A percentile compares a stretch with the other conserved stretches of the same genome.
Evolutionary conservation across 495 filamentous ascomycete species (phyloP).

Genomic region (Paragyromitra xinjiangensis): DNA sequence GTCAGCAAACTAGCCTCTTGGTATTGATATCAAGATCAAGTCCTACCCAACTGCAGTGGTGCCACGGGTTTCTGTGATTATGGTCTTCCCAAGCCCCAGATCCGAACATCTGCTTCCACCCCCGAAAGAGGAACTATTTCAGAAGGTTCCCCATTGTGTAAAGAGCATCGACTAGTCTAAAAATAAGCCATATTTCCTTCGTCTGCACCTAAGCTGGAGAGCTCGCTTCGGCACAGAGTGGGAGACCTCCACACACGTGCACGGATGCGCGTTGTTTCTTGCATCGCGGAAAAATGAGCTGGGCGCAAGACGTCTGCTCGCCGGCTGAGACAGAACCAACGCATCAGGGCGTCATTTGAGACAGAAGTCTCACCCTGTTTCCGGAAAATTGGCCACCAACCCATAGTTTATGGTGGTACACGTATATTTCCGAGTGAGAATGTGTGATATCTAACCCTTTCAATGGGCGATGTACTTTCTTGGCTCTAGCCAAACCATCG

Average conservation of each 20-base stretch:
- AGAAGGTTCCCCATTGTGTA: not conserved
- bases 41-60: not conserved
- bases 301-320: no score
- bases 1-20: not conserved
- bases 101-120: not conserved
- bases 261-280: no score
- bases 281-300: no score
- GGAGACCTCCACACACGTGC: no score
- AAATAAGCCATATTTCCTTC: no score
- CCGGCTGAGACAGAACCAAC: not conserved
- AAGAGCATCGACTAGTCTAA: not conserved
- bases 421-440: not conserved
- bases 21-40: no score
- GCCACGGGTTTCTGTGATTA: not conserved
- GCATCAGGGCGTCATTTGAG: not conserved
- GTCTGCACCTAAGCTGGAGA: no score
- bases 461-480: not conserved
- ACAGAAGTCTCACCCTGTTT: not conserved
- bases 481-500: not conserved
- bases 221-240: no score
- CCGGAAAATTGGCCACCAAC: not conserved
- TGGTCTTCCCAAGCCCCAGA: not conserved
- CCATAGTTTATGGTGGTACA: not conserved
- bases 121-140: not conserved
- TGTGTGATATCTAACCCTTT: not conserved